These are phyloP conservation scores for Abelmoschus esculentus DNA, from an alignment of 345 rosid species.

Conservation along the genomic window DNA sequence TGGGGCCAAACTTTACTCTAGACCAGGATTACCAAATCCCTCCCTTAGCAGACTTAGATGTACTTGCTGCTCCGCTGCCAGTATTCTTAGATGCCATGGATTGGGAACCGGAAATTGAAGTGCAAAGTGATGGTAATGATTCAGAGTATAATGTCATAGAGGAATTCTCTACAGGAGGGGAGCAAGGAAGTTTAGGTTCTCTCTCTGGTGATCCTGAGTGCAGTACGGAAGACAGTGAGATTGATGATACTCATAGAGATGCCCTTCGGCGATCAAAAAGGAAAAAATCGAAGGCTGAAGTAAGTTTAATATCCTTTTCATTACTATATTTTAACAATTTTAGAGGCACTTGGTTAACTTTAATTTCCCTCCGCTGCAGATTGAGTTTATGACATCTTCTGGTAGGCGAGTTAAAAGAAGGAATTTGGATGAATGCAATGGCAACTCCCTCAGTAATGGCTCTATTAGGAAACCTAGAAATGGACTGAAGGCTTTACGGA, in stretches of 20 bases:
- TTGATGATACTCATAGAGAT: conserved; percentile 51
- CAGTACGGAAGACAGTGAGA: conserved; percentile 55
- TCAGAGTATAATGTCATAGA: conserved; percentile 90
- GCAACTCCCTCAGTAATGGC: conserved; percentile 36
- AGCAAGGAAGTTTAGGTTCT: conserved; percentile 57
- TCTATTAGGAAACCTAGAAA: conserved; percentile 43
- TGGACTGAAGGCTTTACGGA: conserved; percentile 45
- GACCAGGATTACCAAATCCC: conserved; percentile 77
- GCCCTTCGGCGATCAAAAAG: conserved; percentile 60
- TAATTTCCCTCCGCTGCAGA: conserved; percentile 31
- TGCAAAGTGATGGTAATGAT: conserved; percentile 80
- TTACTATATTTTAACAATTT: neutral
- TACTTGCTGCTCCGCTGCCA: conserved; percentile 65
- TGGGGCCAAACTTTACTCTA: conserved; percentile 84
- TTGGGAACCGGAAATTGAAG: conserved; percentile 84
- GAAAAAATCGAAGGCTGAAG: conserved; percentile 64
- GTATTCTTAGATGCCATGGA: conserved; percentile 78
- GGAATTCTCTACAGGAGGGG: conserved; percentile 66
- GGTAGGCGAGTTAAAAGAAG: conserved; percentile 90
- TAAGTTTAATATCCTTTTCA: conserved; percentile 23
- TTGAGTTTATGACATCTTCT: conserved; percentile 76
- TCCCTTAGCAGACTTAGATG: conserved; percentile 83
- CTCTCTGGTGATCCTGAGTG: conserved; percentile 59
- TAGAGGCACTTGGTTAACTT: conserved; percentile 9
- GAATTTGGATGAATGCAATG: conserved; percentile 67